Evolutionary conservation across 345 rosid genomes (phyloP), one percentile per base, ranked within the genome.

Genomic region (Litchi chinensis): DNA sequence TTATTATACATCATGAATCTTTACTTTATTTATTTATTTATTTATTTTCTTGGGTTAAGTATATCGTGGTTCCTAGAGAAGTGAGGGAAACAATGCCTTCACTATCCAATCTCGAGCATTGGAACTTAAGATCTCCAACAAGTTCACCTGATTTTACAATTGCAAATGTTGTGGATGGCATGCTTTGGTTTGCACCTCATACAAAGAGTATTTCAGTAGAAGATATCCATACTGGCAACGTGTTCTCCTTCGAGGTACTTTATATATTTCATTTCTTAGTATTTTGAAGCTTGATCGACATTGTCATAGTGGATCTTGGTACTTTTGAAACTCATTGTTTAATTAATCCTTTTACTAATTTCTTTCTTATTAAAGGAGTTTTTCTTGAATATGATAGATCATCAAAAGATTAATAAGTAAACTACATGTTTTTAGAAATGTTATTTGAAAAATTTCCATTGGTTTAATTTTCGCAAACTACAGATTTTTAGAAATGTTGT

Each of bases 101-200:
- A 3, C 18, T 52, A 18, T 12, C 22, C 1, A 28, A 4, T 67
- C 10, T 32, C 12, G 19, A 39, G 8, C 57, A 3, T 65, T 32
- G 60, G 59, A 63, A 60, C 28, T 7, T 22, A n/a, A 6, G 4
- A 7, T 60, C 10, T 19, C 3, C 5, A 52, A 4, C 16, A 8
- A 60, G 28, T 8, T 10, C 13, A 60, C 10, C 8, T 54, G 59
- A 5, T 54, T 54, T 54, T 63, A 22, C 16, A 37, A 65, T 66
- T 66, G 21, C 44, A 66, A 8, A 66, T 15, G n/a, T 66, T 37
- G 22, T 66, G 46, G 71, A 68, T 40, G 1, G 70, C 11, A 16
- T 67, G 48, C 70, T 67, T 37, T 67, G 70, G 70, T 11, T 67
- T 40, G 40, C 70, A 37, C 70, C 70, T 67, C 70, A 67, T 37